Evolutionary conservation across 306 rosid genomes (phyloP).

Genomic region (Cicer cuneatum): DNA sequence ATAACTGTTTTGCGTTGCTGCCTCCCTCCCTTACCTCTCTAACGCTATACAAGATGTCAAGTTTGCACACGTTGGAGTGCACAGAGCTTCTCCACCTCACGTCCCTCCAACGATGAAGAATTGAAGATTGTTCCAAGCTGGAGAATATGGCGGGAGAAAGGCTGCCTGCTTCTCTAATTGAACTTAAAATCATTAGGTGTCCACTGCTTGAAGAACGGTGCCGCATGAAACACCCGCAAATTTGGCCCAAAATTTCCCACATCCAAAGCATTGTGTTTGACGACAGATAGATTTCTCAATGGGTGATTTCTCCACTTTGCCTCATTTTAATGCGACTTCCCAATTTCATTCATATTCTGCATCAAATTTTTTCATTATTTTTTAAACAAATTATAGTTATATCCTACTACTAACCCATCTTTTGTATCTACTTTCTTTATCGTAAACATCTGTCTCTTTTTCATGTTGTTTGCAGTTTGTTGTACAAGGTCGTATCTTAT

Average conservation of each 20-base stretch:
- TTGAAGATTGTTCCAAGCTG: rapidly evolving
- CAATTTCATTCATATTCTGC: no score
- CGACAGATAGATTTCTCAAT: no score
- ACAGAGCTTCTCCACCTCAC: background rate
- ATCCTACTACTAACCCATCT: no score
- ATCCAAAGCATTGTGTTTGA: background rate
- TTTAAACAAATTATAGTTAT: no score
- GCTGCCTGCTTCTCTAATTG: background rate
- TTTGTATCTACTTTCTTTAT: no score
- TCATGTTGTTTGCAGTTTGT: no score
- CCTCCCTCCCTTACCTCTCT: constrained; percentile 5
- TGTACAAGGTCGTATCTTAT: no score
- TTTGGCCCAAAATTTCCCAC: constrained; percentile 15
- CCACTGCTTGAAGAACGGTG: background rate
- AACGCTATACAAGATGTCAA: rapidly evolving
- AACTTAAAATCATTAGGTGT: rapidly evolving
- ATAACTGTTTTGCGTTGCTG: background rate
- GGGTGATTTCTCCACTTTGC: no score
- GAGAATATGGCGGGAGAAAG: background rate
- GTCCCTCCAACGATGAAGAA: background rate
- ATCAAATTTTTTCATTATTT: no score
- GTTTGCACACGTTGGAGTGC: background rate
- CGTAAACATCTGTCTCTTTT: no score
- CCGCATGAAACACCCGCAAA: background rate
- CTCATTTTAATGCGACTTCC: no score